Percentiles rank a stretch among this genome's conserved stretches.
phyloP scores from a whole-genome alignment of 208 protist genomes.

The Polymyxa betae region DNA sequence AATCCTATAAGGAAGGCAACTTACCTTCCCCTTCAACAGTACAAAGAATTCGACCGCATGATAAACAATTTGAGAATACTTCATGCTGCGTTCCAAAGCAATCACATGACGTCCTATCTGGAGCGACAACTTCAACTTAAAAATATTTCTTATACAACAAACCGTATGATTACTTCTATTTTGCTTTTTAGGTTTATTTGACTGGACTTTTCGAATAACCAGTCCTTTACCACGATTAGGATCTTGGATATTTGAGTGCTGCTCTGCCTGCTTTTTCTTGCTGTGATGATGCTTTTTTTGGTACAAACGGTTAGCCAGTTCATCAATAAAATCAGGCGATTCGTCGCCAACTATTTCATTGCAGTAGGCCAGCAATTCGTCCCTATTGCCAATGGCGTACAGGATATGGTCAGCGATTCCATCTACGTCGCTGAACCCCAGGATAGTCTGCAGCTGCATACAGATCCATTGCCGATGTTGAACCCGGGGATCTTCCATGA shows the following conservation, averaged over 20 bases:
- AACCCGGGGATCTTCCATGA: no score
- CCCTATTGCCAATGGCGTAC: neutral
- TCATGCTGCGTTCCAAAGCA: slow-evolving; percentile 1
- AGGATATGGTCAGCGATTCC: neutral
- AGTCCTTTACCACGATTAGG: neutral
- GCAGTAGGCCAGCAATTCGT: neutral
- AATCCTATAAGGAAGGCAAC: neutral
- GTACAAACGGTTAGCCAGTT: neutral
- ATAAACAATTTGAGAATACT: neutral
- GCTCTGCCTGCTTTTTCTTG: neutral
- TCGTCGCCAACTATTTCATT: neutral
- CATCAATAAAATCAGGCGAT: neutral
- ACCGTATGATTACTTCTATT: neutral
- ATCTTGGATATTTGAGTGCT: neutral
- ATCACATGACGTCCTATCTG: neutral
- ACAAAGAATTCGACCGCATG: neutral
- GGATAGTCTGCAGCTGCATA: neutral
- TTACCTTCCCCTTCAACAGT: neutral
- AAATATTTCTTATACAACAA: neutral
- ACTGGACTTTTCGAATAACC: neutral
- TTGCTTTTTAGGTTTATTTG: neutral
- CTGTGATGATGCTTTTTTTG: neutral
- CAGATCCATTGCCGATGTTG: slow-evolving; percentile 1
- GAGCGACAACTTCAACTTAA: neutral
- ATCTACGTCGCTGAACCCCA: neutral